Evolutionary conservation across 495 filamentous ascomycete genomes (phyloP).

Genomic region (Staphylotrichum tortipilum): DNA sequence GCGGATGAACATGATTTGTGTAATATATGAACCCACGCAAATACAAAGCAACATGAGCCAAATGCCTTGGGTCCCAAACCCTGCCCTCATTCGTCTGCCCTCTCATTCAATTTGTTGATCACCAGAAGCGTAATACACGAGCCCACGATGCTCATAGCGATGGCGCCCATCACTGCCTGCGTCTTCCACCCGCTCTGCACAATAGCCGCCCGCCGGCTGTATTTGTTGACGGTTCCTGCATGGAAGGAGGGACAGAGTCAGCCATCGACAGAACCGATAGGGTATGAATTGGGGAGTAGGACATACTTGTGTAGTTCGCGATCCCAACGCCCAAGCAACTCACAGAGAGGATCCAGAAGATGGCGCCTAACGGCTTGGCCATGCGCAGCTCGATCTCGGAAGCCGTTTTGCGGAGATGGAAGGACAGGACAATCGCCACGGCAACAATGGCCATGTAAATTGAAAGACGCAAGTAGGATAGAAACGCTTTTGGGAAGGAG

Average conservation of each 20-base stretch:
- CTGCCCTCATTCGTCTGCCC: conserved; percentile 5
- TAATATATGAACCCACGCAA: no score
- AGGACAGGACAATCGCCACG: conserved; percentile 82
- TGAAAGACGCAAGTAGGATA: conserved; percentile 87
- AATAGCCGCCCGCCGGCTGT: conserved; percentile 65
- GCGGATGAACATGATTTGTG: not conserved
- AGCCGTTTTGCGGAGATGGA: conserved; percentile 74
- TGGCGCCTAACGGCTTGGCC: conserved; percentile 71
- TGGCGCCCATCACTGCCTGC: conserved; percentile 66
- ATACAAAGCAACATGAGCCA: no score
- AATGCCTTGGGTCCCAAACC: no score
- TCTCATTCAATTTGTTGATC: conserved; percentile 29
- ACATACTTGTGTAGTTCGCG: conserved; percentile 67
- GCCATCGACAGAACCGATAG: no score
- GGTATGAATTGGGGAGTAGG: no score
- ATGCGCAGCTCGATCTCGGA: conserved; percentile 61
- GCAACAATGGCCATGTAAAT: conserved; percentile 87
- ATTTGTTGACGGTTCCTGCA: conserved; percentile 68
- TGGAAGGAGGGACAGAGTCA: not conserved
- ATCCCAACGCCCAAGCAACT: conserved; percentile 67
- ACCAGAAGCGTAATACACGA: conserved; percentile 54
- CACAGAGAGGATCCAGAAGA: conserved; percentile 80
- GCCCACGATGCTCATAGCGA: conserved; percentile 72
- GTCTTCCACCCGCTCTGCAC: conserved; percentile 95
- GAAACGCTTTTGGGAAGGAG: conserved; percentile 47